Conservation (phyloP, 2,329 filamentous ascomycete genomes). For the Penicillium brevicompactum region DNA sequence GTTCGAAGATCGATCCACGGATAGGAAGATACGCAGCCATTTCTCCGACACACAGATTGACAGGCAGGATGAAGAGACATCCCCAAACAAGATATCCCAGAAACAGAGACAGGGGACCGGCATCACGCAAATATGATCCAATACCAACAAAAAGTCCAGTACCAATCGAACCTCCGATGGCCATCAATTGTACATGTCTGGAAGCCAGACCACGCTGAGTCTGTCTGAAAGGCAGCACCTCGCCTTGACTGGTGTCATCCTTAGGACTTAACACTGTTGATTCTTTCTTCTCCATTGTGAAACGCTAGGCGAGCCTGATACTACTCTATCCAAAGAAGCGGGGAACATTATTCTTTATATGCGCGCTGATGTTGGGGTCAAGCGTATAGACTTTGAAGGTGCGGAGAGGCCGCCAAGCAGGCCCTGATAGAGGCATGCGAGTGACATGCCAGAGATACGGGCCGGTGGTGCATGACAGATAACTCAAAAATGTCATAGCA, state of each 20-base stretch:
- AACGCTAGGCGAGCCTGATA: not conserved
- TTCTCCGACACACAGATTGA: conserved; percentile 33
- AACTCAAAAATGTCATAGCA: not conserved
- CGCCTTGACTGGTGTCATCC: conserved; percentile 19
- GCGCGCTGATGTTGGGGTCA: conserved; percentile 9
- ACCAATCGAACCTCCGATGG: conserved; percentile 43
- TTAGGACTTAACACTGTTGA: conserved; percentile 13
- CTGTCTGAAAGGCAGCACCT: conserved; percentile 14
- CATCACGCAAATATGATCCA: conserved; percentile 34
- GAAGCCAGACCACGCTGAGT: conserved; percentile 40
- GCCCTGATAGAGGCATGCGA: not conserved
- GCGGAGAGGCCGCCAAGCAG: conserved; percentile 11
- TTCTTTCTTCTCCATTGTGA: conserved; percentile 21
- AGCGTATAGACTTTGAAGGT: conserved; percentile 4
- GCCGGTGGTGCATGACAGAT: not conserved
- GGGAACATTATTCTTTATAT: conserved; percentile 16
- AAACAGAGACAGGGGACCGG: conserved; percentile 38
- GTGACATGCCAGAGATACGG: not conserved
- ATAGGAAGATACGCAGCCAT: conserved; percentile 41
- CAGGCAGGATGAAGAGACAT: conserved; percentile 35
- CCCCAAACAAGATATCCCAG: conserved; percentile 41
- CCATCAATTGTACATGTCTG: conserved; percentile 46
- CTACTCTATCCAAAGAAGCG: not conserved
- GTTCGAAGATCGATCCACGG: conserved; percentile 49
- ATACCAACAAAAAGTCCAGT: conserved; percentile 40